Conservation (phyloP, 2,329 filamentous ascomycete species). For the Fusarium sublunatum region DNA sequence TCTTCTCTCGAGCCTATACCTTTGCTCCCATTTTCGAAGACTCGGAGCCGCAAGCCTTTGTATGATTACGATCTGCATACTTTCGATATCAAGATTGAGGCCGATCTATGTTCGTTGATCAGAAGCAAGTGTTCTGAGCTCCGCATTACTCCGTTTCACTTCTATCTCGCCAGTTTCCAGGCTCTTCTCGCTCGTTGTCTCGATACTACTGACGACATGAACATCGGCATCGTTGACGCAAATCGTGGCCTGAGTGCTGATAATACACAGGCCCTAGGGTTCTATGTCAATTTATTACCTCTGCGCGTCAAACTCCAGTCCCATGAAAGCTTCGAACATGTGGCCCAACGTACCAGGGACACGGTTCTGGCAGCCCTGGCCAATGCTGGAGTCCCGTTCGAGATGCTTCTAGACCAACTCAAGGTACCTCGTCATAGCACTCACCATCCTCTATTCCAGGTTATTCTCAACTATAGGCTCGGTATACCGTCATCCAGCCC, state of each 20-base stretch:
- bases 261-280: neutral
- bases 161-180: slow-evolving; percentile 10
- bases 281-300: slow-evolving; percentile 17
- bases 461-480: neutral
- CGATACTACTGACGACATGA: slow-evolving; percentile 5
- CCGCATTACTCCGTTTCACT: slow-evolving; percentile 4
- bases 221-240: slow-evolving; percentile 14
- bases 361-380: neutral
- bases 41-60: neutral
- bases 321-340: neutral
- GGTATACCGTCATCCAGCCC: neutral
- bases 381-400: slow-evolving; percentile 11
- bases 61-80: neutral
- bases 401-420: slow-evolving; percentile 7
- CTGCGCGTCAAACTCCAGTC: neutral
- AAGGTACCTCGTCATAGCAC: neutral
- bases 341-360: neutral
- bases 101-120: neutral
- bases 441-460: slow-evolving; percentile 11
- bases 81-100: neutral
- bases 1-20: neutral
- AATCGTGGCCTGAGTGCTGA: slow-evolving; percentile 4
- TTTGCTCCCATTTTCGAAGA: neutral
- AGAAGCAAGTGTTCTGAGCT: neutral
- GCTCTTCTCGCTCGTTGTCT: slow-evolving; percentile 5